These are phyloP conservation scores for Melianthus villosus DNA, from an alignment of 441 rosid species.

Conservation along the genomic window DNA sequence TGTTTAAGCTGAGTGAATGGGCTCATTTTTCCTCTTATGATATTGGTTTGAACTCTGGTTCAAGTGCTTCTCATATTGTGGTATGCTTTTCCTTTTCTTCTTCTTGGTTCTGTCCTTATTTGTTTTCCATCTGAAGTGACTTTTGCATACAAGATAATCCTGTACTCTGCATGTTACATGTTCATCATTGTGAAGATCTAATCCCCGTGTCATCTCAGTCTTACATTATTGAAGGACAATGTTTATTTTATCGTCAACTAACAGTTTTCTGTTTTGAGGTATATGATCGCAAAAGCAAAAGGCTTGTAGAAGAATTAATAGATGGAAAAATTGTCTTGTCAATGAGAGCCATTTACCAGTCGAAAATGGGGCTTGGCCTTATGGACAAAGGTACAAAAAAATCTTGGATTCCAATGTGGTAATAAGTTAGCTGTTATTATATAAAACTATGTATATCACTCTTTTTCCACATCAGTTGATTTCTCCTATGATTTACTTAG, in stretches of 20 bases:
- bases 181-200: no score
- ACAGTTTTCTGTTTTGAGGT: conserved; percentile 38
- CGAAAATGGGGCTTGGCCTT: conserved; percentile 72
- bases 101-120: conserved; percentile 3
- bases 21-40: conserved; percentile 68
- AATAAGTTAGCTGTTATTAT: no score
- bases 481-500: no score
- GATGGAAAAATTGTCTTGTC: conserved; percentile 74
- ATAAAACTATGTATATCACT: no score
- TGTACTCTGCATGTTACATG: no score
- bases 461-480: no score
- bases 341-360: conserved; percentile 89
- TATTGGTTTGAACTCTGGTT: conserved; percentile 68
- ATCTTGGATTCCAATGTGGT: no score
- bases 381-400: conserved; percentile 87
- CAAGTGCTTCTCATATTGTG: conserved; percentile 79
- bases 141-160: no score
- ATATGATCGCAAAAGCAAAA: conserved; percentile 60
- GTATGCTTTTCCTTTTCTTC: conserved; percentile 28
- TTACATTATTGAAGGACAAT: no score
- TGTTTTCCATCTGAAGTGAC: not conserved
- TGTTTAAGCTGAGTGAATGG: conserved; percentile 92
- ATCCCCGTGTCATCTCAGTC: no score
- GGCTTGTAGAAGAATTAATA: conserved; percentile 82
- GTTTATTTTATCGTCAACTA: conserved; percentile 8